Percentiles rank a stretch among this genome's conserved stretches.
Evolutionary conservation across 2,329 filamentous ascomycete species (phyloP).

Genomic region (Trichoderma sp.): DNA sequence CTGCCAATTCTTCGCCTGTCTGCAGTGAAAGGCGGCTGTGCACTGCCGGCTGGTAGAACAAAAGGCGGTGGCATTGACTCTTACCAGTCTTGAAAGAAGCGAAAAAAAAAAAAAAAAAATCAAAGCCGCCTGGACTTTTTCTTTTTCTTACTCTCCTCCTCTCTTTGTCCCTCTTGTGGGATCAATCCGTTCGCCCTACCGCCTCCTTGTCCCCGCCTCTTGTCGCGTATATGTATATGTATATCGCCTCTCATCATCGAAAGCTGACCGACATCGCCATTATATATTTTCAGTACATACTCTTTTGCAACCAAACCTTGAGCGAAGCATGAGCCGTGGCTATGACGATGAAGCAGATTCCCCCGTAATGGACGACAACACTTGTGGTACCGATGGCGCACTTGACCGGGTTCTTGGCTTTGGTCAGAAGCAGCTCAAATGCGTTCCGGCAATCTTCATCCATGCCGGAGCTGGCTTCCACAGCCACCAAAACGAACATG

Average conservation of each 20-base stretch:
- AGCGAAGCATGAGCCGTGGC: conserved; percentile 37
- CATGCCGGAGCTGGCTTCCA: conserved; percentile 96
- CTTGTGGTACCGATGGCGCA: conserved; percentile 47
- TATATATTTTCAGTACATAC: not conserved
- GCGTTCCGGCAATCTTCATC: conserved; percentile 78
- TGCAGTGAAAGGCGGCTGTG: conserved; percentile 1
- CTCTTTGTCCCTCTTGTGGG: conserved; percentile 7
- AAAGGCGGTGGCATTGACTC: conserved; percentile 21
- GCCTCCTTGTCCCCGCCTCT: not conserved
- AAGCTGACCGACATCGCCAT: not conserved
- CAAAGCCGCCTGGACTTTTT: conserved; percentile 2
- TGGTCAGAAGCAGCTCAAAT: conserved; percentile 38
- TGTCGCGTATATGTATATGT: not conserved
- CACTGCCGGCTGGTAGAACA: conserved; percentile 15
- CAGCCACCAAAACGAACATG: conserved; percentile 78
- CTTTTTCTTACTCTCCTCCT: conserved; percentile 1
- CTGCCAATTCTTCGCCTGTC: conserved; percentile 4
- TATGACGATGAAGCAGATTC: conserved; percentile 33
- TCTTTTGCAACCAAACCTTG: conserved; percentile 23
- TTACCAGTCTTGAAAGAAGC: not conserved
- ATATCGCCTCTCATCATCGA: not conserved
- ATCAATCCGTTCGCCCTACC: not conserved
- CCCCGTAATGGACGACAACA: conserved; percentile 52
- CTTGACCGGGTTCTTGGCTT: conserved; percentile 44
- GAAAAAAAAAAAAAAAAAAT: not conserved